Evolutionary conservation across 2,329 filamentous ascomycete genomes (phyloP), one percentile per base, ranked within the genome.

Genomic region (Penicillium sp.): DNA sequence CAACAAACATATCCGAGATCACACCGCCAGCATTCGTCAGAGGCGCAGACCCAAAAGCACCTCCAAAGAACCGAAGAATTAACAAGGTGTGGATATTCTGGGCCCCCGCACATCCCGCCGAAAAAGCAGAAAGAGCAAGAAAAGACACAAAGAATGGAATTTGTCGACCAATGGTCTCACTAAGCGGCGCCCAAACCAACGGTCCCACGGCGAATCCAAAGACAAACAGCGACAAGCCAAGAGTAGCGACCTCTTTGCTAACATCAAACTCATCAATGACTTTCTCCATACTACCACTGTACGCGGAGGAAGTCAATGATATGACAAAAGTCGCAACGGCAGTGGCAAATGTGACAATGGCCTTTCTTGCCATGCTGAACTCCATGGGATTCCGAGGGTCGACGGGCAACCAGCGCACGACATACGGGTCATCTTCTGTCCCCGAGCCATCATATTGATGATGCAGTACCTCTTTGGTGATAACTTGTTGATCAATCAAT

Each of bases 61-160:
- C 83, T 8, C 82, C 82, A 55, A 89, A 83, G 76, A 89, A 89
- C 46, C 87, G 82, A 21, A 88, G 74, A n/a, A 87, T 78, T 33
- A 89, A 70, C 3, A 90, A 75, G 1, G 82, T 81, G 45, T 74
- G 75, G 58, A 86, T 84, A 61, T 80, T 81, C 41, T 81, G 74
- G 0, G 81, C 74, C n/a, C 79, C 84, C 3, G 83, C 81, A 16
- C 78, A 78, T 5, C 77, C 85, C 16, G 81, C 84, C 59, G 83
- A 86, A 68, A 88, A 88, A 1, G 78, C 80, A 2, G 81, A 80
- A 59, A 87, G 77, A 5, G 52, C 21, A 6, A 39, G 39, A 41
- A 63, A 66, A 2, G 61, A 65, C 3, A 35, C 35, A 16, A 60
- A 27, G 48, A 66, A 66, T 8, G 63, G 49, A 3, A 55, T 5